A percentile compares a stretch with the other conserved stretches of the same genome.
phyloP scores from a whole-genome alignment of 345 rosid species.

The Iberis pinnata region DNA sequence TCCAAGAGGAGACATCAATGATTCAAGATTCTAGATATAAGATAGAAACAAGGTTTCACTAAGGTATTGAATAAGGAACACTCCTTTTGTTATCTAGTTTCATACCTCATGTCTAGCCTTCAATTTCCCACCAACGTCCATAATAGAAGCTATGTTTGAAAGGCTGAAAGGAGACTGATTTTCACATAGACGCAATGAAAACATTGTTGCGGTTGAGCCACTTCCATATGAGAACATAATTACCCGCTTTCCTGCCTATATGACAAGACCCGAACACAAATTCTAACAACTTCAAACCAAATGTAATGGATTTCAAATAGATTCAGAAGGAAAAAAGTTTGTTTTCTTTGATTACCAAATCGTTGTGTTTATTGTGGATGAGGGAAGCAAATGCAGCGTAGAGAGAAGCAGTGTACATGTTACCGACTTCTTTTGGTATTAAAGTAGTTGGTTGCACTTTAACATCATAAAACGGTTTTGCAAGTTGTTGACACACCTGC shows the following conservation, averaged over 20 bases:
- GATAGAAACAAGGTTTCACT: neutral
- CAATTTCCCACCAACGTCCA: slow-evolving; percentile 67
- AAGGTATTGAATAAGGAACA: too few species aligned
- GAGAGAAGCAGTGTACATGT: slow-evolving; percentile 84
- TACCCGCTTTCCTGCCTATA: slow-evolving; percentile 71
- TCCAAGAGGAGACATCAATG: neutral
- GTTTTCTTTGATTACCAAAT: slow-evolving; percentile 66
- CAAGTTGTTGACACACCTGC: slow-evolving; percentile 80
- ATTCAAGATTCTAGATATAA: neutral
- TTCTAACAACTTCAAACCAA: neutral
- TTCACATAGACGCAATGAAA: slow-evolving; percentile 58
- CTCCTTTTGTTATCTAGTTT: too few species aligned
- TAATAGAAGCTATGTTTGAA: slow-evolving; percentile 62
- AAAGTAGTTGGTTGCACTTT: slow-evolving; percentile 67
- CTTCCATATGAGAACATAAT: slow-evolving; percentile 94
- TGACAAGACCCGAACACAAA: slow-evolving; percentile 6
- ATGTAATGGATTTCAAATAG: neutral
- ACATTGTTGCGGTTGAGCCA: slow-evolving; percentile 87
- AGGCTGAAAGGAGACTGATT: slow-evolving; percentile 69
- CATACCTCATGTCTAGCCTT: slow-evolving; percentile 91
- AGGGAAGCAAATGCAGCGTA: slow-evolving; percentile 84
- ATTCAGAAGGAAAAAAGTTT: neutral
- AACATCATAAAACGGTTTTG: slow-evolving; percentile 72
- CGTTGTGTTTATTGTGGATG: slow-evolving; percentile 57
- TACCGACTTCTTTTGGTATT: slow-evolving; percentile 84